Conservation (phyloP, 129 eudicot species). For the Arctium minus region DNA sequence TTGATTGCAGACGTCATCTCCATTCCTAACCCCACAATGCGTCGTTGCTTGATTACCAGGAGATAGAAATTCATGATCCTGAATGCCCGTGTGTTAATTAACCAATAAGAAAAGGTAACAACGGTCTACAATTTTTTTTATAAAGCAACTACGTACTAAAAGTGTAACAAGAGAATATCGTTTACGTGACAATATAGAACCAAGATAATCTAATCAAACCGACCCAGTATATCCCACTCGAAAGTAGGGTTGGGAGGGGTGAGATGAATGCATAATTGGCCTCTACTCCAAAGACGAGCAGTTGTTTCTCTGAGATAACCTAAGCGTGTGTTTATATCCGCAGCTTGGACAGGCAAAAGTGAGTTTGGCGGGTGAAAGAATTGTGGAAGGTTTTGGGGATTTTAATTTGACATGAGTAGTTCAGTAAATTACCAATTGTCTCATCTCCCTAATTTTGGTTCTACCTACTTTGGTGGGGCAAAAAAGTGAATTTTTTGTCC, state of each 20-base stretch:
- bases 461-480: neutral
- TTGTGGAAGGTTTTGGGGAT: too few species aligned
- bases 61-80: conserved; percentile 34
- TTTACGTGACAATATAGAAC: neutral
- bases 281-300: neutral
- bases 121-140: neutral
- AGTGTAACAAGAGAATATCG: neutral
- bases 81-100: conserved; percentile 1
- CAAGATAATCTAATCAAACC: neutral
- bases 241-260: neutral
- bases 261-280: neutral
- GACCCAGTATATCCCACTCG: neutral
- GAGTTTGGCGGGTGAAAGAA: too few species aligned
- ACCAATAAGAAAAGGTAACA: neutral
- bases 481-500: neutral
- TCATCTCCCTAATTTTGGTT: neutral
- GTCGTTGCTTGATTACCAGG: conserved; percentile 23
- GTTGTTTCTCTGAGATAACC: neutral
- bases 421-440: neutral
- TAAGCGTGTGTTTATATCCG: neutral
- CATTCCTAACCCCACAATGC: conserved; percentile 21
- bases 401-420: neutral
- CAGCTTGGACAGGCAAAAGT: neutral
- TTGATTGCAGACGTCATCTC: conserved; percentile 28
- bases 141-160: neutral